Conservation (phyloP, 176 grass and related monocot species). For the Eragrostis nindensis region DNA sequence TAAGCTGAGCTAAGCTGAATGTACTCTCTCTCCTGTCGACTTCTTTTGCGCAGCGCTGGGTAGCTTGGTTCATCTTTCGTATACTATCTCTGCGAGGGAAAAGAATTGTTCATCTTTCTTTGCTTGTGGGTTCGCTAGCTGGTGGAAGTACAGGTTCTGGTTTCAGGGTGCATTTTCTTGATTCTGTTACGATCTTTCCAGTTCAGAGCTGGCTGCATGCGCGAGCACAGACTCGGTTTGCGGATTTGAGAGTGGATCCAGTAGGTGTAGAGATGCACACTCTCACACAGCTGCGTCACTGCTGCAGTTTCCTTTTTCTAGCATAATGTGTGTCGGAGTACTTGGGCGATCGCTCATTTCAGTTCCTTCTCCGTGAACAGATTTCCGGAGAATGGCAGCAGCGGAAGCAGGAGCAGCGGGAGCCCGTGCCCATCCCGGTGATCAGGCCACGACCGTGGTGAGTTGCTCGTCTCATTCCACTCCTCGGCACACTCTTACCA, state of each 20-base stretch:
- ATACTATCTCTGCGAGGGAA: neutral
- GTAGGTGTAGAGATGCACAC: neutral
- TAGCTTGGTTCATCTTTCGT: neutral
- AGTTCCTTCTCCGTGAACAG: slow-evolving; percentile 32
- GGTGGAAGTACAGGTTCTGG: neutral
- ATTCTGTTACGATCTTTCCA: neutral
- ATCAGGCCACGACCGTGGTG: neutral
- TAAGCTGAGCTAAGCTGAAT: neutral
- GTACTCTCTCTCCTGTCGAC: neutral
- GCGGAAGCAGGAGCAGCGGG: slow-evolving; percentile 14
- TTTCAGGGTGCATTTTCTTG: neutral
- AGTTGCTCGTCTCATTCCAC: neutral
- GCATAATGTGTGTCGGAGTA: neutral
- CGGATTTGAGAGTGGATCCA: neutral
- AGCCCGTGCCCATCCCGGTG: slow-evolving; percentile 19
- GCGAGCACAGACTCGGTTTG: neutral
- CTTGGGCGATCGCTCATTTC: neutral
- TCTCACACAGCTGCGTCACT: too few species aligned
- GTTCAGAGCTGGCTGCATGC: neutral
- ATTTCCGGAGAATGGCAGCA: neutral
- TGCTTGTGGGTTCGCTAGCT: neutral
- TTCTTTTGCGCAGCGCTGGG: neutral
- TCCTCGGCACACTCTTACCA: neutral
- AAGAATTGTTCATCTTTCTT: neutral
- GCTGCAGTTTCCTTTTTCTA: neutral